Evolutionary conservation across 2,329 filamentous ascomycete genomes (phyloP), one percentile per base, ranked within the genome.

Genomic region (Pseudogymnoascus sp.): DNA sequence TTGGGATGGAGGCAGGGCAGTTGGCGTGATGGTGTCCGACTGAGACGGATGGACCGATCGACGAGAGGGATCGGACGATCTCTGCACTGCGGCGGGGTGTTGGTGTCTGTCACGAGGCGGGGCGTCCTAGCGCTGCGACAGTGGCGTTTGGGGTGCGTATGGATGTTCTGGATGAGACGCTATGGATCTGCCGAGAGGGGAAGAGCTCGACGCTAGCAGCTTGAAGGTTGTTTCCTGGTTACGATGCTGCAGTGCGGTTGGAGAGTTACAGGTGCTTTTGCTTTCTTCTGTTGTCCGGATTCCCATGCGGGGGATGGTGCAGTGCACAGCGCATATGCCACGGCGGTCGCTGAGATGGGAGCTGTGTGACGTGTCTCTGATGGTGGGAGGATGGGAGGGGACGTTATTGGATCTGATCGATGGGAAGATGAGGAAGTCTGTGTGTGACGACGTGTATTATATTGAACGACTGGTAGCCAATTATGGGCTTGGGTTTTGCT

Each of bases 361-460:
- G 10, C 5, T 56, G 28, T 56, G 50, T 56, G 50, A 56, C 50
- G 50, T 56, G 50, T 56, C 50, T 56, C 16, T 56, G 28, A 10
- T 2, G n/a, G 5, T 56, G 47, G 10, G 25, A 56, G 50, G 28
- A 33, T 18, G 25, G 47, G 25, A 7, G n/a, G 14, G n/a, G 47
- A 33, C 2, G 10, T 56, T 28, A 56, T 33, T 21, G 25, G 28
- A 14, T 56, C n/a, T 21, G 50, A 33, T 56, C 18, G 10, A 56
- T n/a, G n/a, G n/a, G 25, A 10, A 6, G 14, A 18, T 33, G 25
- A 56, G 28, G 25, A 31, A 33, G 50, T 18, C 33, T n/a, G 50
- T 33, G 50, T 56, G 50, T 33, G 50, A 56, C 47, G 47, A 56
- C 47, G 50, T 56, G 50, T 33, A 56, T 33, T 10, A 33, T 56